A percentile compares a stretch with the other conserved stretches of the same genome.
Conservation (phyloP, 2,329 filamentous ascomycete species). For the Talaromyces sp. region DNA sequence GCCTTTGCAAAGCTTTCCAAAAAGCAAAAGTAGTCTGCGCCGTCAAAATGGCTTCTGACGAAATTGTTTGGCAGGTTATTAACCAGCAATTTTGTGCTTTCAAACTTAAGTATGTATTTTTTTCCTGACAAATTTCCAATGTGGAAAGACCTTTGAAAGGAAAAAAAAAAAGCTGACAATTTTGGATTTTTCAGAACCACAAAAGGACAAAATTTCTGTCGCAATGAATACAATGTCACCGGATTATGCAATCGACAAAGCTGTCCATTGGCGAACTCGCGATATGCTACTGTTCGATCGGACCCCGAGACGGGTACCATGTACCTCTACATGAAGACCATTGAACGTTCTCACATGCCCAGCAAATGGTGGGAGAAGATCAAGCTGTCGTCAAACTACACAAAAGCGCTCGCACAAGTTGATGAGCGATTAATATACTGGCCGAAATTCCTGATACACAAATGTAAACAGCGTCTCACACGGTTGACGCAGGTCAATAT, state of each 20-base stretch:
- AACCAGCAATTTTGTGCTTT: slow-evolving; percentile 94
- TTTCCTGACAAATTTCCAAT: slow-evolving; percentile 9
- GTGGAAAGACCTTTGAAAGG: not conserved
- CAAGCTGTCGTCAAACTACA: slow-evolving; percentile 84
- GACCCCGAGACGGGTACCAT: slow-evolving; percentile 74
- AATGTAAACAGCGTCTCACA: slow-evolving; percentile 94
- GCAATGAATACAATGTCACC: slow-evolving; percentile 86
- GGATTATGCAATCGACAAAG: slow-evolving; percentile 81
- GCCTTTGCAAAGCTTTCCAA: slow-evolving; percentile 16
- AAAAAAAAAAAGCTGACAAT: slow-evolving; percentile 12
- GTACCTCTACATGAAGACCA: slow-evolving; percentile 95
- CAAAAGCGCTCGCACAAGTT: slow-evolving; percentile 79
- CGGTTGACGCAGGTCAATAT: slow-evolving; percentile 88
- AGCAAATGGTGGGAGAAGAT: slow-evolving; percentile 93
- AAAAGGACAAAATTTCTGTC: slow-evolving; percentile 87
- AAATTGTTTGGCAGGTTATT: slow-evolving; percentile 96
- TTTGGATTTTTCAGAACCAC: slow-evolving; percentile 54
- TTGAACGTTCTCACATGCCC: slow-evolving; percentile 82
- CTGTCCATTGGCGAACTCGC: slow-evolving; percentile 83
- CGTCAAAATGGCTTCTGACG: slow-evolving; percentile 61
- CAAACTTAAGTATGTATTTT: slow-evolving; percentile 70
- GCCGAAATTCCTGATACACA: slow-evolving; percentile 87
- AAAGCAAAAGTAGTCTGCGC: not conserved
- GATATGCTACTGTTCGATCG: slow-evolving; percentile 86
- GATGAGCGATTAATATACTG: slow-evolving; percentile 86